Percentiles rank a stretch among this genome's conserved stretches.
These are phyloP conservation scores for Nitzschia sp. DNA, from an alignment of 108 stramenopile genomes.

Conservation along the genomic window DNA sequence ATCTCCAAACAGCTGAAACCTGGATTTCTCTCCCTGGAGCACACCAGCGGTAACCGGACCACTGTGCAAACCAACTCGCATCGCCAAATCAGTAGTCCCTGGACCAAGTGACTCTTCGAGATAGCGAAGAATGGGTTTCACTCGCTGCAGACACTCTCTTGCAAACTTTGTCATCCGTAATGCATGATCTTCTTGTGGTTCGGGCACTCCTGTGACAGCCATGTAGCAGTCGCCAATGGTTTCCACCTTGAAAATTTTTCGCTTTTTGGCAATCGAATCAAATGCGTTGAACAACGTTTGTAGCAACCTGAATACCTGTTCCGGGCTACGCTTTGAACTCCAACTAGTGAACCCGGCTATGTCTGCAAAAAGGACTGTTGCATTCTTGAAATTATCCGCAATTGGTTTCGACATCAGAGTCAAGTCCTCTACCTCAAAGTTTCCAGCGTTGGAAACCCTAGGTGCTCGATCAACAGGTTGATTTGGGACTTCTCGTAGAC, in stretches of 20 bases:
- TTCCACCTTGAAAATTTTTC: constrained; percentile 10
- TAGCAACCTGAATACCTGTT: constrained; percentile 8
- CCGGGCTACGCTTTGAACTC: constrained; percentile 7
- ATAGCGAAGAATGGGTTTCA: not conserved
- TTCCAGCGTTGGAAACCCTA: too few relatives aligned
- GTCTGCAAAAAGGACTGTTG: constrained; percentile 2
- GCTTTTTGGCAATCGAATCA: constrained; percentile 6
- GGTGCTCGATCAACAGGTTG: too few relatives aligned
- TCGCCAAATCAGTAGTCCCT: constrained; percentile 7
- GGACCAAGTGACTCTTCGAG: constrained; percentile 4
- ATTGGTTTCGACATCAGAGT: constrained; percentile 10
- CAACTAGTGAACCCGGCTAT: constrained; percentile 13
- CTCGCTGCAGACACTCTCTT: constrained; percentile 5
- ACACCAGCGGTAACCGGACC: constrained; percentile 28
- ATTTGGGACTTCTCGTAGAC: too few relatives aligned
- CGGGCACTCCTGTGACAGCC: constrained; percentile 10
- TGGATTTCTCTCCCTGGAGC: constrained; percentile 12
- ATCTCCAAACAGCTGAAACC: constrained; percentile 31
- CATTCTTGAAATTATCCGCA: constrained; percentile 7
- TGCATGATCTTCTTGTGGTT: constrained; percentile 4
- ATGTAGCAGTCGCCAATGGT: constrained; percentile 19
- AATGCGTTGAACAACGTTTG: constrained; percentile 8
- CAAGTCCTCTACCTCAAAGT: not conserved
- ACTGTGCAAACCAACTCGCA: constrained; percentile 14
- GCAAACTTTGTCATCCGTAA: constrained; percentile 14